Evolutionary conservation across 2,329 filamentous ascomycete genomes (phyloP), one percentile per base, ranked within the genome.

Genomic region (Botrytis fragariae): DNA sequence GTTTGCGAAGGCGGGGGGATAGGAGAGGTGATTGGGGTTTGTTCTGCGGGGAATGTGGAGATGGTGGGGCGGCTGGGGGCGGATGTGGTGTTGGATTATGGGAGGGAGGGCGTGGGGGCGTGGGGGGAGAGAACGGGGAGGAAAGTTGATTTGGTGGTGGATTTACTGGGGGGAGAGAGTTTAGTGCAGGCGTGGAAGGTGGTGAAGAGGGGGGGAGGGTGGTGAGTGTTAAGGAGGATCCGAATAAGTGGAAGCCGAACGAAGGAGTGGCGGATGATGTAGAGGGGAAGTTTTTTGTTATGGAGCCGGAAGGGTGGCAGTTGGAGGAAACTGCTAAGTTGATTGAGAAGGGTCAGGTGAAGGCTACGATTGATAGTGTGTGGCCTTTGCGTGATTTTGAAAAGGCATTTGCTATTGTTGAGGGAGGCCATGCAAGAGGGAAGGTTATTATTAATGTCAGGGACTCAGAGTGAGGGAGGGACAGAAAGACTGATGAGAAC

Each of bases 111-210:
- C 3, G 39, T 72, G 14, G 51, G 18, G 25, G 62, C 37, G 29
- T 72, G 54, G 54, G 42, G 22, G 8, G 14, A 18, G 9, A 20
- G 61, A 7, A 35, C 7, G 3, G 42, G 62, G 16, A 20, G 29
- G 16, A 69, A 69, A 6, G 51, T 72, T 4, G 71, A 72, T 69
- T 39, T 72, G 25, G 63, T 62, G 32, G 45, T 72, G 32, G 71
- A 72, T 60, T 42, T 69, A 18, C 6, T 72, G 0, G 71, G 71
- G 1, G 71, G 71, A 4, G 16, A 42, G 16, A 51, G 54, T 51
- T 10, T 72, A 3, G 51, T 25, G 8, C 3, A 48, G n/a, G 44
- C 22, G 8, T 72, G 71, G 63, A 72, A 45, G n/a, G 18, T 72
- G 3, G 39, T 72, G 16, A 39, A n/a, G 42, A 39, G 16, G 42